phyloP scores from a whole-genome alignment of 176 grass and related monocot species.

The Melocanna baccifera region DNA sequence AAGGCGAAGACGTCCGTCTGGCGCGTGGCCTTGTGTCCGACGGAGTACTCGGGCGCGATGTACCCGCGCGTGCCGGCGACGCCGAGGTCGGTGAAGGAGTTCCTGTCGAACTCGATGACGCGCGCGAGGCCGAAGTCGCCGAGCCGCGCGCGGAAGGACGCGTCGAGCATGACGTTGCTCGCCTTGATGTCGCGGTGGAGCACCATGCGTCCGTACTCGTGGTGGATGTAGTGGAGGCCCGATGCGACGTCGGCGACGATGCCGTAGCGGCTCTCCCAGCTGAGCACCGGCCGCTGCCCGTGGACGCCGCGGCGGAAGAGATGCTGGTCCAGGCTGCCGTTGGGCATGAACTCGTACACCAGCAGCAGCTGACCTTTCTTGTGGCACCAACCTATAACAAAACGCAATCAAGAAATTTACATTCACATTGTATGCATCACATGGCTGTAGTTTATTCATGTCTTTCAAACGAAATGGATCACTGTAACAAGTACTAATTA shows the following conservation, averaged over 20 bases:
- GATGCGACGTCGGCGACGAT: constrained; percentile 45
- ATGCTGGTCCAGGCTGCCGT: constrained; percentile 63
- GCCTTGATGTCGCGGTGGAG: constrained; percentile 79
- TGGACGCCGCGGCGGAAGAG: constrained; percentile 26
- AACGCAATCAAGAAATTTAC: background rate
- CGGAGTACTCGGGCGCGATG: constrained; percentile 63
- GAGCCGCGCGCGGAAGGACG: constrained; percentile 43
- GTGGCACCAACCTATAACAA: constrained; percentile 54
- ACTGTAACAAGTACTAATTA: too few relatives aligned
- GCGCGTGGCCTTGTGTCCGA: constrained; percentile 38
- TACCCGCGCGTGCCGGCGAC: constrained; percentile 58
- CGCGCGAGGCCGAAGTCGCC: constrained; percentile 84
- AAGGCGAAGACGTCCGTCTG: constrained; percentile 54
- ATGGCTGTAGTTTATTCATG: background rate
- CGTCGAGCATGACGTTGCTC: constrained; percentile 62
- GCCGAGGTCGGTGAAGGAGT: constrained; percentile 41
- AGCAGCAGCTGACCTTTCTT: constrained; percentile 55
- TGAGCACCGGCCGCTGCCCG: constrained; percentile 13
- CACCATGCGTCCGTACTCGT: constrained; percentile 55
- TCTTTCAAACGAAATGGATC: background rate
- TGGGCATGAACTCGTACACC: constrained; percentile 97
- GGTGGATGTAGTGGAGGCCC: constrained; percentile 71
- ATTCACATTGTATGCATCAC: too few relatives aligned
- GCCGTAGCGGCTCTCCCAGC: constrained; percentile 53
- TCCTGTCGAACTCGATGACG: constrained; percentile 36